A percentile compares a stretch with the other conserved stretches of the same genome.
Evolutionary conservation across 2,329 filamentous ascomycete species (phyloP).

Genomic region (Ceratocystis huliohia): DNA sequence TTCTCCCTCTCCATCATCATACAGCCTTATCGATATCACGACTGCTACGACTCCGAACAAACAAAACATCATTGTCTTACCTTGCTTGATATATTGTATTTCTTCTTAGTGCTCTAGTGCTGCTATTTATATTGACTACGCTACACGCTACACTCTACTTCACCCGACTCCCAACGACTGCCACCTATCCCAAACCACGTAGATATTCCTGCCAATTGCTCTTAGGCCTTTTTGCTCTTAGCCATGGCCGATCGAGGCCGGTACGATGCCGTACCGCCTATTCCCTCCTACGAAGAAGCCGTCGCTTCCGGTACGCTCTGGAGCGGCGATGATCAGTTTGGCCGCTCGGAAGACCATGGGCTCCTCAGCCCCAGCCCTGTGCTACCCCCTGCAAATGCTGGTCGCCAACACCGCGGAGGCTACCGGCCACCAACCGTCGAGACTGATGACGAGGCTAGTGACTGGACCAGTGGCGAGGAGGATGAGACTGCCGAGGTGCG

Average conservation of each 20-base stretch:
- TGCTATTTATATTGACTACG: neutral
- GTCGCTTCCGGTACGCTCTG: conserved; percentile 21
- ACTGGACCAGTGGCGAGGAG: conserved; percentile 39
- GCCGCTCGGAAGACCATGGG: conserved; percentile 53
- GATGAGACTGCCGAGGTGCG: conserved; percentile 54
- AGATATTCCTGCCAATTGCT: neutral
- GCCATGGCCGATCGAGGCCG: conserved; percentile 19
- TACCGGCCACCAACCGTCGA: conserved; percentile 77
- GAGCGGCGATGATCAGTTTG: conserved; percentile 10
- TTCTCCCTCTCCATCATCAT: neutral
- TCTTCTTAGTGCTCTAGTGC: neutral
- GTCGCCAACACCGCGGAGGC: conserved; percentile 36
- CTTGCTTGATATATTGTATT: neutral
- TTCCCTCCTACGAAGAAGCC: conserved; percentile 25
- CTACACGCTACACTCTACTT: neutral
- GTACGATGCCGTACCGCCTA: conserved; percentile 25
- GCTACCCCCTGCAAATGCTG: conserved; percentile 28
- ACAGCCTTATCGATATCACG: neutral
- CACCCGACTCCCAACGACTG: neutral
- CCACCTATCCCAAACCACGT: neutral
- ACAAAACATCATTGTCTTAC: neutral
- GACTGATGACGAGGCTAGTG: conserved; percentile 52
- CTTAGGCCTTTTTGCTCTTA: neutral
- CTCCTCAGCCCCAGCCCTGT: conserved; percentile 45
- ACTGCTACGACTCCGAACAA: neutral